Base-by-base conservation (phyloP, 2,329 filamentous ascomycete genomes). In the Aureobasidium sp. region DNA sequence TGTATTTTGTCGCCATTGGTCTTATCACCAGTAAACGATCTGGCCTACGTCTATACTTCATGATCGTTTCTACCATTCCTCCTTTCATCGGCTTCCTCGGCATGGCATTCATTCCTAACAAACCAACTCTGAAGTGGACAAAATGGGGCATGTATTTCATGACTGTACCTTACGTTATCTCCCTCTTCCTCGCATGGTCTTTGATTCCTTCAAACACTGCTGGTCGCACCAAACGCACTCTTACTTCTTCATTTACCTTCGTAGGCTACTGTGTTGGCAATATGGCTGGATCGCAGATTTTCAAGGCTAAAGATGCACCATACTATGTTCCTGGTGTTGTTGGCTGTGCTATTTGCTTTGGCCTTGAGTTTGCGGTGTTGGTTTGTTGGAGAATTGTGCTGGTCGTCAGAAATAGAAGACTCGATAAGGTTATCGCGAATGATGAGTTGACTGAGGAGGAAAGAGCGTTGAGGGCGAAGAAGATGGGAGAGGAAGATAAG, bases 401-500 rank as follows among this genome's bases (percentile, higher is more conserved):
- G 45, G 71, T 76, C 25, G 69, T 72, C 64, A 69, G 77, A 30
- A 80, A 80, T 63, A 69, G 67, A 30, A 63, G 64, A 16, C 62
- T 69, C 13, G 68, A 71, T 13, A 62, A 49, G 34, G 64, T 62
- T 25, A 68, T 68, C 2, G 15, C 36, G 11, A 64, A 64, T 32
- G 69, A 67, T 63, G 67, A 68, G 4, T 27, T 70, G 5, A 64
- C 45, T 37, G 85, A 83, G 44, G 85, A 78, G 1, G 87, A 86
- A 2, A 86, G 88, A 44, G 84, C 75, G 61, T 85, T 68, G 4
- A 88, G 81, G 4, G 87, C 87, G 64, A 86, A 82, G 52, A 89
- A 80, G 5, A 85, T 83, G 5, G 87, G 89, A 27, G 81, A 82
- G n/a, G 85, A 86, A 3, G 87, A 89, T 68, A 88, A 86, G 65